Base-by-base conservation (phyloP, 805 yeast species). In the Huiozyma sinensis region DNA sequence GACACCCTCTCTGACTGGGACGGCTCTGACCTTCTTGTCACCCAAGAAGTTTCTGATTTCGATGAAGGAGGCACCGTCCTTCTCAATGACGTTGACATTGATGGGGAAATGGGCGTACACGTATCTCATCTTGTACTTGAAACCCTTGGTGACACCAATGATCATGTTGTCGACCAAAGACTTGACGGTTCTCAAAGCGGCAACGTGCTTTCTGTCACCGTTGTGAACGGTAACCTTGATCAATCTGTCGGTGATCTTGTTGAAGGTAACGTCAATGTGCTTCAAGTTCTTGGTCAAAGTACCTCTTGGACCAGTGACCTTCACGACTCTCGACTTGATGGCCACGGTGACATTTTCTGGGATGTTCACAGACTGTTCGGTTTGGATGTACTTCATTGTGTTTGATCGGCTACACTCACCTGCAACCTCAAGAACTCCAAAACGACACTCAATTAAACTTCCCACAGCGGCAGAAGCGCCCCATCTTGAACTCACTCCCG, bases 101-200 rank as follows among this genome's bases (percentile, higher is more conserved):
- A 94, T 92, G 72, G 98, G 99, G 95, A 92, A 92, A 86, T 92
- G 98, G 82, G 98, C 99, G 70, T 90, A 94, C 56, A 92, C 98
- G 73, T 87, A 89, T 81, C 97, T 88, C 97, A 92, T 83, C 85
- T 92, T 92, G 92, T 92, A 92, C 76, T 85, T 81, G 95, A 75
- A 90, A 74, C 97, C 98, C 78, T 81, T 81, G 71, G 98, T 92
- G 69, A 92, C 98, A 84, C 99, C 99, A 60, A 84, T 85, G 75
- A 92, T 72, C 81, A 92, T 73, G 85, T 92, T 92, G 68, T 86
- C 68, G 64, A 92, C 78, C 69, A 92, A 76, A 56, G 97, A 86
- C 77, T 87, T 89, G 72, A 92, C 97, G 53, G 98, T 90, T 81
- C 97, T 89, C 71, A 92, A 79, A 67, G 96, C 84, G 70, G 99